Evolutionary conservation across 2,329 filamentous ascomycete species (phyloP), one percentile per base, ranked within the genome.

Genomic region (Pezicula carpinea): DNA sequence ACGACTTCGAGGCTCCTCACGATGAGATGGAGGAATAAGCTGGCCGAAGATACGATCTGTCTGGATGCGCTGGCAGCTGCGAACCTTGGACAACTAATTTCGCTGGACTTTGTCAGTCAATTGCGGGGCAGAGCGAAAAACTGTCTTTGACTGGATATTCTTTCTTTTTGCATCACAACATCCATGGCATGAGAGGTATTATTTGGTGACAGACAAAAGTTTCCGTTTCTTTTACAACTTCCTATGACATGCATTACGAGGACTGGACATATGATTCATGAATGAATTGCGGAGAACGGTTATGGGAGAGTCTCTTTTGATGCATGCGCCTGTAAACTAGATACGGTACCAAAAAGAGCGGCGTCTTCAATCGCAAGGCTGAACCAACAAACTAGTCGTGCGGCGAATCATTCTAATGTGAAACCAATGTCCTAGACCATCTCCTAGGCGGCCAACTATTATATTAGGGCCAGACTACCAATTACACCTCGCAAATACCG

Each of bases 21-120:
- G 76, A 83, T 53, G 81, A 83, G 69, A 89, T 89, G 85, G 77
- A 84, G 61, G 80, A 85, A 49, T 63, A 62, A 47, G 44, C 44
- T 35, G 18, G 22, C 31, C 31, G 35, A 39, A 33, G 21, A 17
- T 11, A 19, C 41, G 43, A 47, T 48, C 48, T 39, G 35, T 42
- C 41, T 51, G 43, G 35, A 42, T 48, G 44, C 22, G 51, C 36
- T 31, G 15, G 19, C 33, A 46, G 26, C 11, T 42, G 13, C 47
- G 43, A 46, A 49, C 39, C 15, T 51, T 11, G 48, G 51, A 33
- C 51, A 49, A 32, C 35, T 15, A 21, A 33, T 43, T 34, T 50
- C 47, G 21, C 39, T 43, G 44, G 42, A 47, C 22, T 49, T 51
- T 32, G 31, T 43, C 48, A 46, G 47, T 36, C 36, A 36, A 39